Evolutionary conservation across 2,329 filamentous ascomycete genomes (phyloP).

Genomic region (Neoscytalidium dimidiatum): DNA sequence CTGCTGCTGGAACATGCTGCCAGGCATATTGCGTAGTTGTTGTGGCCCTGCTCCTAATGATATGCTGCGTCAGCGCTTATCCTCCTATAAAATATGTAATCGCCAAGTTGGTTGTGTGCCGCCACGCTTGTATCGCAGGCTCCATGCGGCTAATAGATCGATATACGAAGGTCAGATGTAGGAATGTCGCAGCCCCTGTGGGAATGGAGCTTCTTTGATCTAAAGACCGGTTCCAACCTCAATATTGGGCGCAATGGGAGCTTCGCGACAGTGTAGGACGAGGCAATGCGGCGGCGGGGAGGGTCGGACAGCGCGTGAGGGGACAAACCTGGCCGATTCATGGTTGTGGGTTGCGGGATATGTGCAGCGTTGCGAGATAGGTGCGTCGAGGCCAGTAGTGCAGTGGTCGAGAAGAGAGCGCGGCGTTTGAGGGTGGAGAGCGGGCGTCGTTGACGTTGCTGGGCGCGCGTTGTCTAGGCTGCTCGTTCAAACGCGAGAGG

Average conservation of each 20-base stretch:
- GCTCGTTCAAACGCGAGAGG: conserved; percentile 6
- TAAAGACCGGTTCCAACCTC: neutral
- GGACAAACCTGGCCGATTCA: conserved; percentile 21
- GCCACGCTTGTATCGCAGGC: neutral
- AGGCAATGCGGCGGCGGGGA: conserved; percentile 16
- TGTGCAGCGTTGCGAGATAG: neutral
- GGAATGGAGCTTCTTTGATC: neutral
- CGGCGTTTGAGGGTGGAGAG: neutral
- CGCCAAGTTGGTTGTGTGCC: neutral
- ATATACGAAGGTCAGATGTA: neutral
- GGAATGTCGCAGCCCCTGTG: neutral
- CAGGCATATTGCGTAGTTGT: conserved; percentile 54
- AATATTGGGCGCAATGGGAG: neutral
- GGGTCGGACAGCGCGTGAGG: conserved; percentile 10
- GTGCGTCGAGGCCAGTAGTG: neutral
- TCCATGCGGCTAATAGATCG: neutral
- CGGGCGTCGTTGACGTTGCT: conserved; percentile 10
- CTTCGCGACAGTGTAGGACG: conserved; percentile 16
- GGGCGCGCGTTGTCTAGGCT: neutral
- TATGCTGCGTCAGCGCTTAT: neutral
- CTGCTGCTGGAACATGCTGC: conserved; percentile 54
- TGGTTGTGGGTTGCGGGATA: conserved; percentile 1
- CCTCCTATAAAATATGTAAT: neutral
- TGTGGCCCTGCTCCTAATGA: conserved; percentile 50
- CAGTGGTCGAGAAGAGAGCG: conserved; percentile 4